A percentile compares a stretch with the other conserved stretches of the same genome.
phyloP scores from a whole-genome alignment of 148 eudicot species.

The Talinum fruticosum region DNA sequence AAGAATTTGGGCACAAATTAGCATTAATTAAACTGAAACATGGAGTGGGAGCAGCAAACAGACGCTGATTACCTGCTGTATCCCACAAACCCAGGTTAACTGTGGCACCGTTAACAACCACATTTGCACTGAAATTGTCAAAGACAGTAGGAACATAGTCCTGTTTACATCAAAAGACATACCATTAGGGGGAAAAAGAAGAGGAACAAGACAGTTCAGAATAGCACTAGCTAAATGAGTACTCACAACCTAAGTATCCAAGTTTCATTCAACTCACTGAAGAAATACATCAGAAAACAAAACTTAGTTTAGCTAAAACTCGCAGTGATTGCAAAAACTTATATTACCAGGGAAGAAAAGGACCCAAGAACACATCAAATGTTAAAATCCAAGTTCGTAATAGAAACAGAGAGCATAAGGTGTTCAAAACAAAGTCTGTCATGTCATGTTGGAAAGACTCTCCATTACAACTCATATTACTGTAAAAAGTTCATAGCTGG shows the following conservation, averaged over 20 bases:
- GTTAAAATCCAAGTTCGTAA: neutral
- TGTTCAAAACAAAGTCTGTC: neutral
- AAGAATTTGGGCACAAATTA: neutral
- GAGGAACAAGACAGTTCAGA: too few relatives aligned
- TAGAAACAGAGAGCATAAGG: neutral
- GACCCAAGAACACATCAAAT: neutral
- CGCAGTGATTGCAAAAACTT: neutral
- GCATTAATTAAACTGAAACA: neutral
- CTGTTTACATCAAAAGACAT: slow-evolving; percentile 41
- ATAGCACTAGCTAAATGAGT: too few relatives aligned
- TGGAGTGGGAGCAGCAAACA: neutral
- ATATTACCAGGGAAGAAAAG: neutral
- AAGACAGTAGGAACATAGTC: slow-evolving; percentile 98
- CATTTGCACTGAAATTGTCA: slow-evolving; percentile 99
- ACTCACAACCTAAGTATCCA: too few relatives aligned
- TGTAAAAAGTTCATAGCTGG: neutral
- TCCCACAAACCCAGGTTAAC: slow-evolving; percentile 97
- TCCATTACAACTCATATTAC: neutral
- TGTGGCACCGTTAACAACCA: slow-evolving; percentile 84
- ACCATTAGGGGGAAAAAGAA: too few relatives aligned
- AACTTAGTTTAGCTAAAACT: neutral
- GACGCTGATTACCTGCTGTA: slow-evolving; percentile 70
- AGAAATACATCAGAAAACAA: too few relatives aligned
- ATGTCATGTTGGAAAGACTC: neutral
- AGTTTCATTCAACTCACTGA: too few relatives aligned